Base-by-base conservation (phyloP, 148 eudicot species). In the Rhododendron molle region DNA sequence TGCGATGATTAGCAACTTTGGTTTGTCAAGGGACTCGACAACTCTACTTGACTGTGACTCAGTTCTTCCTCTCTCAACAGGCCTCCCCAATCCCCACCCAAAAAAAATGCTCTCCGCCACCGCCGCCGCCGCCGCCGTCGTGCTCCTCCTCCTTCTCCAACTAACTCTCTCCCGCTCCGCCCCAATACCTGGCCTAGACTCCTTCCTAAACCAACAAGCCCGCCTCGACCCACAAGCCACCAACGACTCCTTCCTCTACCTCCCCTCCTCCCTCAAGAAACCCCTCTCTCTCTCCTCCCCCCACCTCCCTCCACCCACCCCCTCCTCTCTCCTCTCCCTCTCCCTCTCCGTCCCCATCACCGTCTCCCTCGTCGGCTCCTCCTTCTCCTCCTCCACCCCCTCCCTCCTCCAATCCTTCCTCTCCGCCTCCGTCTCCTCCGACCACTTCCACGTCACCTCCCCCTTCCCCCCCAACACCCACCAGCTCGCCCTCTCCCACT, bases 241-340 rank as follows among this genome's bases (percentile, higher is more conserved):
- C 86, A 96, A 94, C 91, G 99, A 96, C 89, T 83, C 98, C 80
- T 92, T 93, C 90, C 84, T 26, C 88, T 11, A 81, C 38, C 97
- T 93, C 89, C 88, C 95, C 16, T 58, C 95, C 83, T 83, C 87
- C 81, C 91, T 93, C 73, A 93, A 88, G 47, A 87, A 74, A 72
- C 77, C 91, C 49, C 87, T 91, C 86, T 78, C 89, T 69, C 90
- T 82, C 83, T 73, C 78, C 16, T 88, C 69, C 54, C 3, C 85
- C 5, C 88, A 73, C 54, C 11, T 84, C 83, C 88, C 4, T 8
- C 91, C 91, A 0, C 85, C 88, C 52, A 13, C 88, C 89, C 7
- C 84, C 40, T 67, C 91, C 83, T 74, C 91, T 86, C 90, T 92
- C 84, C 85, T 90, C 87, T 85, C 93, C 88, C 85, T 94, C 88